These are phyloP conservation scores for Ascocoryne sarcoides DNA, from an alignment of 2,329 filamentous ascomycete species.

Conservation along the genomic window DNA sequence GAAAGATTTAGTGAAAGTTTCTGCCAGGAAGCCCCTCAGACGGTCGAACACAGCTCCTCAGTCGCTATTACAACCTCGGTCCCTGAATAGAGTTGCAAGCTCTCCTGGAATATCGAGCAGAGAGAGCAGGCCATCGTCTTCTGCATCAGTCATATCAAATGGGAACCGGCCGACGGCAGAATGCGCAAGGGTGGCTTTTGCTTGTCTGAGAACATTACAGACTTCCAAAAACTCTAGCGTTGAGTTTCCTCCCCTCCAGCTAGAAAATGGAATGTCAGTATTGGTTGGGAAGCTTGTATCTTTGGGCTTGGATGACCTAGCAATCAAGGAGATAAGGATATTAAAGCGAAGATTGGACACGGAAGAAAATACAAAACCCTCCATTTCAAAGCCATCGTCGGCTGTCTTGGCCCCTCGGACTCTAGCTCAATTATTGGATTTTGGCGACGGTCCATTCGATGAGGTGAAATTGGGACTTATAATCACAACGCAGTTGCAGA, in stretches of 20 bases:
- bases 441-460: conserved; percentile 37
- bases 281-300: conserved; percentile 57
- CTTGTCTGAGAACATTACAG: conserved; percentile 51
- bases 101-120: conserved; percentile 44
- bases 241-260: conserved; percentile 52
- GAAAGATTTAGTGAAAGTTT: conserved; percentile 32
- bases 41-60: conserved; percentile 50
- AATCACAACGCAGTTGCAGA: conserved; percentile 56
- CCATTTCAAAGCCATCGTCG: conserved; percentile 19
- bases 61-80: conserved; percentile 52
- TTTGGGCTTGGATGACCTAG: conserved; percentile 57
- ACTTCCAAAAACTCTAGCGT: conserved; percentile 40
- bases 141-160: conserved; percentile 26
- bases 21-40: conserved; percentile 35
- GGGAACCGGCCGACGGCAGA: conserved; percentile 38
- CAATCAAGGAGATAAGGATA: conserved; percentile 57
- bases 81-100: conserved; percentile 51
- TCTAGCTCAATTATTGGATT: conserved; percentile 54
- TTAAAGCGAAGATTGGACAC: conserved; percentile 55
- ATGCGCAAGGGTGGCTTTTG: conserved; percentile 60
- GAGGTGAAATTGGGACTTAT: conserved; percentile 43
- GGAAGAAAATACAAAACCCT: conserved; percentile 27
- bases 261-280: conserved; percentile 66
- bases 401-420: conserved; percentile 33
- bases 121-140: conserved; percentile 30